A percentile compares a stretch with the other conserved stretches of the same genome.
Evolutionary conservation across 1,139 yeast species (phyloP).

Genomic region (Zygoascus sp.): DNA sequence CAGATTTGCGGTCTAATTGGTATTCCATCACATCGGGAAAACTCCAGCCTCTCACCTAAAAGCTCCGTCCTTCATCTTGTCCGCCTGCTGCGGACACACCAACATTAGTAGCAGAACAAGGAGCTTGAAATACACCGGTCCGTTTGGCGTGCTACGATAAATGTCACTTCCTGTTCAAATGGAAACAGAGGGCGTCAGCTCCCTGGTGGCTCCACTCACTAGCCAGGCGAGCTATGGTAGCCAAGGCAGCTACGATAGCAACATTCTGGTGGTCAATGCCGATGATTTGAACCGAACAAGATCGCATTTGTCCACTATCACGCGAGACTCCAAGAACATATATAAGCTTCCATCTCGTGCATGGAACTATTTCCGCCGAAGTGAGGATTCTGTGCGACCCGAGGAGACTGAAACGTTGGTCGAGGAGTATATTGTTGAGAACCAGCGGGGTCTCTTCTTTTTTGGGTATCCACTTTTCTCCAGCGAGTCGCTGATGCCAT

Average conservation of each 20-base stretch:
- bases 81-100: too few species aligned
- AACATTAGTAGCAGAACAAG: too few species aligned
- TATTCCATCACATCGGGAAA: too few species aligned
- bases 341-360: not conserved
- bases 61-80: too few species aligned
- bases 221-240: not conserved
- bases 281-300: not conserved
- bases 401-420: not conserved
- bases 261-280: conserved; percentile 3
- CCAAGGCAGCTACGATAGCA: not conserved
- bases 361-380: conserved; percentile 1
- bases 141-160: too few species aligned
- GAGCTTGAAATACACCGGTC: too few species aligned
- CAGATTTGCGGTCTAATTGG: too few species aligned
- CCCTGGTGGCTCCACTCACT: not conserved
- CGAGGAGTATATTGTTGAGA: conserved; percentile 43
- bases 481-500: conserved; percentile 50
- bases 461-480: conserved; percentile 64
- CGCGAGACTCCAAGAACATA: not conserved
- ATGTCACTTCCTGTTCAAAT: not conserved
- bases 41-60: too few species aligned
- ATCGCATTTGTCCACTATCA: not conserved
- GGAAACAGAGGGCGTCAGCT: not conserved
- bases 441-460: conserved; percentile 64
- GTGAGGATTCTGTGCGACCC: not conserved